Conservation (phyloP, 495 filamentous ascomycete species). For the Aspergillus cristatus region DNA sequence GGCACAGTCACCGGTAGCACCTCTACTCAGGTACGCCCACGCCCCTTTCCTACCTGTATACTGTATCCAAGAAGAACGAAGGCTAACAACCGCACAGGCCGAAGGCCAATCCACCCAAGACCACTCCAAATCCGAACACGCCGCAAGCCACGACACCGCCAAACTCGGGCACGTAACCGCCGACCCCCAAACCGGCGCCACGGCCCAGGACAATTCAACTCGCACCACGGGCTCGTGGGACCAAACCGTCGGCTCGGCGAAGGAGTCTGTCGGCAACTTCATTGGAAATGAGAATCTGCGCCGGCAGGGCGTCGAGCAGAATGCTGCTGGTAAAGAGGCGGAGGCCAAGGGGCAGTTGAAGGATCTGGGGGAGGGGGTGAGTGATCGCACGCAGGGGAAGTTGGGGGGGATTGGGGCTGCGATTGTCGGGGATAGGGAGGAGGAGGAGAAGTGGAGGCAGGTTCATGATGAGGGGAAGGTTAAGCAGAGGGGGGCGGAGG, state of each 20-base stretch:
- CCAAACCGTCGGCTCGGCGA: conserved; percentile 77
- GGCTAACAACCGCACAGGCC: conserved; percentile 48
- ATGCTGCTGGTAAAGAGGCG: conserved; percentile 66
- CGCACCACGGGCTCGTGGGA: conserved; percentile 69
- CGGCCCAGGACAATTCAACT: conserved; percentile 63
- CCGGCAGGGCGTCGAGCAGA: conserved; percentile 65
- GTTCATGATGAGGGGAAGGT: conserved; percentile 84
- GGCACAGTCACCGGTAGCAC: conserved; percentile 68
- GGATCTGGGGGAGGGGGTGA: conserved; percentile 62
- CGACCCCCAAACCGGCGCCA: conserved; percentile 58
- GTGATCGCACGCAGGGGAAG: conserved; percentile 62
- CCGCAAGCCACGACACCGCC: conserved; percentile 36
- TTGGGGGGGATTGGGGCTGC: conserved; percentile 61
- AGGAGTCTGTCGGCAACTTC: conserved; percentile 70
- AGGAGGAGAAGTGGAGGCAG: conserved; percentile 50
- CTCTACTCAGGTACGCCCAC: conserved; percentile 49
- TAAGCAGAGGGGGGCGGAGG: conserved; percentile 73
- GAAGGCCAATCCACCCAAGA: conserved; percentile 61
- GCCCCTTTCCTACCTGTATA: too few relatives aligned
- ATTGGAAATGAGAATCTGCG: conserved; percentile 69
- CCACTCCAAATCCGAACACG: conserved; percentile 31
- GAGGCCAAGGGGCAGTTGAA: conserved; percentile 79
- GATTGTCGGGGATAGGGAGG: conserved; percentile 58
- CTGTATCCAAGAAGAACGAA: conserved; percentile 20
- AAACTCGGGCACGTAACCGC: conserved; percentile 58